phyloP scores from a whole-genome alignment of 805 yeast genomes.

The Candida khao-thaluensis region DNA sequence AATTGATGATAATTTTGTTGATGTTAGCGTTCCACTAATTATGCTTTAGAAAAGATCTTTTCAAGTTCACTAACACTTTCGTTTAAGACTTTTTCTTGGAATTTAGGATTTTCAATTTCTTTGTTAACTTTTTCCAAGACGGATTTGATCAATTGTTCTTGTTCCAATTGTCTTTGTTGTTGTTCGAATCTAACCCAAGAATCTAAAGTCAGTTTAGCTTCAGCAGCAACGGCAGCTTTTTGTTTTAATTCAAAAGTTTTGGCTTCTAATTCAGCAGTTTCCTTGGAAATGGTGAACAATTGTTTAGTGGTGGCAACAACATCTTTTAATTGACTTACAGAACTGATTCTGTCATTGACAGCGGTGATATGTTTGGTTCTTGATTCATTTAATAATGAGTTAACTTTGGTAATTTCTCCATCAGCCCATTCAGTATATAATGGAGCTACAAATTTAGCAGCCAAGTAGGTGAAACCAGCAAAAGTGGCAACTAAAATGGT shows the following conservation, averaged over 20 bases:
- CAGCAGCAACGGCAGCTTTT: constrained; percentile 78
- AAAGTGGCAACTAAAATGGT: constrained; percentile 81
- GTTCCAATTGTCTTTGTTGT: constrained; percentile 94
- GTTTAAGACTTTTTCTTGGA: constrained; percentile 88
- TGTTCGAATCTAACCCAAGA: constrained; percentile 99
- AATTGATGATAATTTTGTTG: no score
- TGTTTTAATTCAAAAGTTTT: constrained; percentile 92
- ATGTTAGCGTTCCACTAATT: no score
- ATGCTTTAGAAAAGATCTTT: constrained; percentile 61
- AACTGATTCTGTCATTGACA: constrained; percentile 86
- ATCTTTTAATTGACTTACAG: constrained; percentile 85
- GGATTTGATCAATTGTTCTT: constrained; percentile 81
- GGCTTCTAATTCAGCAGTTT: constrained; percentile 95
- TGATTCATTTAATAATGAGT: constrained; percentile 78
- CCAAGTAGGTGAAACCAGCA: constrained; percentile 68
- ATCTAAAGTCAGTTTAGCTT: constrained; percentile 94
- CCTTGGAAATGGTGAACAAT: constrained; percentile 91
- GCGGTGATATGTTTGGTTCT: constrained; percentile 90
- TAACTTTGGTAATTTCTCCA: constrained; percentile 77
- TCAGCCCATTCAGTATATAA: constrained; percentile 93
- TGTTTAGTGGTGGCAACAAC: constrained; percentile 90
- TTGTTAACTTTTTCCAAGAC: constrained; percentile 87
- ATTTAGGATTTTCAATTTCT: constrained; percentile 81
- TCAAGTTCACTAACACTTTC: constrained; percentile 94
- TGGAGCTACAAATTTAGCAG: constrained; percentile 90